Percentiles rank a stretch among this genome's conserved stretches.
These are phyloP conservation scores for Craspedostauros australis DNA, from an alignment of 108 stramenopile genomes.

Conservation along the genomic window DNA sequence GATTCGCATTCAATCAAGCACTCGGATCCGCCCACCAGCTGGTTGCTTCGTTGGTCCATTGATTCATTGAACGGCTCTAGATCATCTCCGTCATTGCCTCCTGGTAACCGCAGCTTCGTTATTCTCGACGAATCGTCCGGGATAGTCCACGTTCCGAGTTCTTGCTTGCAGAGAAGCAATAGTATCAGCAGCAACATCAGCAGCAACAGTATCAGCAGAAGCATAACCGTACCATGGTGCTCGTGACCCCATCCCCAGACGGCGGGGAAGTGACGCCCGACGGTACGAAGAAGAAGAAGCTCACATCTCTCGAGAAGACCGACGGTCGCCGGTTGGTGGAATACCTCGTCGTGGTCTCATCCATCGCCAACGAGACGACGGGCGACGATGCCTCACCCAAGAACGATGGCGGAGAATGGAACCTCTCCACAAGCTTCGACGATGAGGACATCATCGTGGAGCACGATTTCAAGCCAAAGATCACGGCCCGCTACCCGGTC, in stretches of 20 bases:
- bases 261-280: conserved; percentile 10
- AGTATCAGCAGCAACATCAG: neutral
- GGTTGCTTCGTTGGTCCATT: too few relatives aligned
- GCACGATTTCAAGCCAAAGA: conserved; percentile 48
- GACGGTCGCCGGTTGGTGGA: conserved; percentile 70
- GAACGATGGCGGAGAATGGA: conserved; percentile 9
- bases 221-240: conserved; percentile 11
- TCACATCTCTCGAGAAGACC: conserved; percentile 8
- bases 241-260: conserved; percentile 18
- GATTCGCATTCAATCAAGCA: too few relatives aligned
- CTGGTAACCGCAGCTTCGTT: too few relatives aligned
- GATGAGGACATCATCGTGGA: conserved; percentile 33
- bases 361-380: conserved; percentile 7
- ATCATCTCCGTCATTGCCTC: too few relatives aligned
- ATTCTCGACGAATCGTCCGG: too few relatives aligned
- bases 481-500: conserved; percentile 70
- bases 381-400: conserved; percentile 4
- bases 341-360: conserved; percentile 80
- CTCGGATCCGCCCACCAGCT: too few relatives aligned
- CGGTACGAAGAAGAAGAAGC: conserved; percentile 24
- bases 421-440: conserved; percentile 16
- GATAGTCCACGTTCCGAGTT: neutral
- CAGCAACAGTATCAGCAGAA: too few relatives aligned
- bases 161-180: neutral
- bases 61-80: too few relatives aligned